Base-by-base conservation (phyloP, 2,329 filamentous ascomycete species). In the Ceratocystis huliohia region DNA sequence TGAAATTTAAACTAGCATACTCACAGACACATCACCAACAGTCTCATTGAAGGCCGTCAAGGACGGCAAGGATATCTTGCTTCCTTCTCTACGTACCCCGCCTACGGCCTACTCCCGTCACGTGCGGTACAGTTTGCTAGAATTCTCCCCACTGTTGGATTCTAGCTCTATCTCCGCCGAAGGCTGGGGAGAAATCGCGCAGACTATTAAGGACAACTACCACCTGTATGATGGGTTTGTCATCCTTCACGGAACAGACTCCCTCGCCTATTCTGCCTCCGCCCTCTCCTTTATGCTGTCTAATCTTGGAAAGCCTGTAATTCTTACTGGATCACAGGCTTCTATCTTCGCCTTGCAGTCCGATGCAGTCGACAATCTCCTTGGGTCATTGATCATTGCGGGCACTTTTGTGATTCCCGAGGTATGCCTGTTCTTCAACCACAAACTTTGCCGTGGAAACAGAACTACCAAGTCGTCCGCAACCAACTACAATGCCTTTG, bases 381-480 rank as follows among this genome's bases (percentile, higher is more conserved):
- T 96, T 4, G 89, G 89, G 22, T 92, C 90, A 1, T 81, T 96
- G 72, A 91, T 96, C 73, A 88, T 96, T 66, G 92, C 92, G 2
- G 91, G 91, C 44, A 94, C 94, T 68, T 96, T 96, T 73, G 88
- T 91, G 78, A 90, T 96, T 67, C 91, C 92, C 0, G 92, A 96
- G 74, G 92, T 96, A 65, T 92, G 90, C 74, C 81, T 96, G 45
- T 96, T 95, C 79, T 96, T 96, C 80, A 90, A 94, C 76, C 89
- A 95, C 77, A 90, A 87, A 70, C 82, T 96, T 22, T 95, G 92
- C 77, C 85, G 92, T 30, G 92, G 92, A 17, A 96, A 96, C 76
- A 81, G 92, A 68, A 86, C 89, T 8, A 94, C 89, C 69, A 96
- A 96, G 75, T 85, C 95, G 41, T 92, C 90, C 15, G 89, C 91